These are phyloP conservation scores for Marasmius sp. DNA, from an alignment of 1,284 basidiomycete genomes.

Conservation along the genomic window DNA sequence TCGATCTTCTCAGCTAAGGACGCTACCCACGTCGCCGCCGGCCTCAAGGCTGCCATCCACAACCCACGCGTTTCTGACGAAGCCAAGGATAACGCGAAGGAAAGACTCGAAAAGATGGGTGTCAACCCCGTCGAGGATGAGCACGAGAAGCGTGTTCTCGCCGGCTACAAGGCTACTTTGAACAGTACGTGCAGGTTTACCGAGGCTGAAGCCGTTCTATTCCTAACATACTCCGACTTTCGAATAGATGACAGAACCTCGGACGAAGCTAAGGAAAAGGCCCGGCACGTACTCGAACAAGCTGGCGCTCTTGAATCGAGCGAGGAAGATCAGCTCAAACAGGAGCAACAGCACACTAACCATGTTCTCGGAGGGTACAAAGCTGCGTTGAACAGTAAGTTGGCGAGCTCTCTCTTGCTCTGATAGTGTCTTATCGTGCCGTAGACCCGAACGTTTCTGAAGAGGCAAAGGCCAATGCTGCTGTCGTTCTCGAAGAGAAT, in stretches of 20 bases:
- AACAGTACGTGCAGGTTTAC: not conserved
- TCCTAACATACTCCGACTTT: not conserved
- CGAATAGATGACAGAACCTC: not conserved
- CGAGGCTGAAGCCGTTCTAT: not conserved
- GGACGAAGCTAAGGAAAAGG: not conserved
- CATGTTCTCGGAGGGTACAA: not conserved
- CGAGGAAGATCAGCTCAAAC: not conserved
- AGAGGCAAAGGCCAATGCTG: not conserved
- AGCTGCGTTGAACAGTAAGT: not conserved
- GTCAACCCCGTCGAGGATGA: not conserved
- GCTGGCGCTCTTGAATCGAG: not conserved
- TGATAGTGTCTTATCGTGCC: too few relatives aligned
- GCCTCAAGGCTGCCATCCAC: conserved; percentile 54
- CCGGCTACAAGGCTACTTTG: not conserved
- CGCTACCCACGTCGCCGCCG: conserved; percentile 39
- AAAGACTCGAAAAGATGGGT: not conserved
- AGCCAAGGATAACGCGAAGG: conserved; percentile 36
- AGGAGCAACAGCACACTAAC: not conserved
- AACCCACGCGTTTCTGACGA: conserved; percentile 53
- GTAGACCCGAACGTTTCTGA: not conserved
- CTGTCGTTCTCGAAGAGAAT: not conserved
- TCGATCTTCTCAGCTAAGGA: not conserved
- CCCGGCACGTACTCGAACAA: not conserved
- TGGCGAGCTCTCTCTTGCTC: not conserved
- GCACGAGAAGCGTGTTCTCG: conserved; percentile 1